Evolutionary conservation across 2,329 filamentous ascomycete genomes (phyloP).

Genomic region (Ascochyta fabae): DNA sequence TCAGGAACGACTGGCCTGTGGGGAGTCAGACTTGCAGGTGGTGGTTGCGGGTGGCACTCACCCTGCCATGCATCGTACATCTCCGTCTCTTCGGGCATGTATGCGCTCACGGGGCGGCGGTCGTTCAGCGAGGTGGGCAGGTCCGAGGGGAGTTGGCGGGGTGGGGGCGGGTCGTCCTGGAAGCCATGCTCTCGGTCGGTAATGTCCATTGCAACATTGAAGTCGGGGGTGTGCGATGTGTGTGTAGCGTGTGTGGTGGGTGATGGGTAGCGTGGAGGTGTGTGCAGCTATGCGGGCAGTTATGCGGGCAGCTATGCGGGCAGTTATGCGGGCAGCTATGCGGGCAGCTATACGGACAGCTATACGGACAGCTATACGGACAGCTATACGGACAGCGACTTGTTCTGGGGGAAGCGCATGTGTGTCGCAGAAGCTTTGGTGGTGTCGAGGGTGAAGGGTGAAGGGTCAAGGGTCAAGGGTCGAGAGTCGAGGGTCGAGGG

Average conservation of each 20-base stretch:
- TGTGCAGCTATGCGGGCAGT: constrained; percentile 1
- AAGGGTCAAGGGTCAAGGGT: no score
- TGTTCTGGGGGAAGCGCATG: no score
- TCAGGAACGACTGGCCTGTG: constrained; percentile 90
- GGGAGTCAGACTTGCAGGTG: constrained; percentile 2
- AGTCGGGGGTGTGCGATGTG: neutral
- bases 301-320: no score
- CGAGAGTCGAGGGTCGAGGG: no score
- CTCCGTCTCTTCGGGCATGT: constrained; percentile 80
- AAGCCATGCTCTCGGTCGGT: constrained; percentile 44
- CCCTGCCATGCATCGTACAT: constrained; percentile 99
- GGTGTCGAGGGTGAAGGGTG: no score
- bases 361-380: no score
- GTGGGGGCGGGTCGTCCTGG: constrained; percentile 42
- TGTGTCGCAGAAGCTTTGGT: no score
- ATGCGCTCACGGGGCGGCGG: constrained; percentile 70
- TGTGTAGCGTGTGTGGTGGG: neutral
- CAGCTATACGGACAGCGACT: no score
- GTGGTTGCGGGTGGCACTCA: constrained; percentile 50
- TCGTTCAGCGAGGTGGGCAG: constrained; percentile 92
- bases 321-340: no score
- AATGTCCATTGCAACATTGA: constrained; percentile 46
- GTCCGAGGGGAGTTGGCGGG: constrained; percentile 73
- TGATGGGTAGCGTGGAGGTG: neutral
- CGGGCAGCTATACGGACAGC: no score